phyloP scores from a whole-genome alignment of 2,329 filamentous ascomycete genomes.

The Paraconiothyrium sp. region DNA sequence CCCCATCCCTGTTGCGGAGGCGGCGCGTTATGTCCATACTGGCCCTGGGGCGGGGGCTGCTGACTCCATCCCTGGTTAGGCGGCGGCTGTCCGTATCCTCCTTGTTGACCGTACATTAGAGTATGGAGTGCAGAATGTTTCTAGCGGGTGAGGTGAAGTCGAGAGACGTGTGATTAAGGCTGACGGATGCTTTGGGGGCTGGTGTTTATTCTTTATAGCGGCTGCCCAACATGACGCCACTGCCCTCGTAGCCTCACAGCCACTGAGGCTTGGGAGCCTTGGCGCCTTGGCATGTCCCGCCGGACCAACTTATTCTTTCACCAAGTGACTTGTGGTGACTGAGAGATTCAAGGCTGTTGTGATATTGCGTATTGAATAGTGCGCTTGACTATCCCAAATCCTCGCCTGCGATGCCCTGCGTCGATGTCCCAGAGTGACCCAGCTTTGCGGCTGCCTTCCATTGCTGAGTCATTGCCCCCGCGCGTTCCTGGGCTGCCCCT shows the following conservation, averaged over 20 bases:
- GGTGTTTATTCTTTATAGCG: background rate
- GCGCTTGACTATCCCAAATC: background rate
- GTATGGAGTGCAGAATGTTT: background rate
- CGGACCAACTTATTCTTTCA: background rate
- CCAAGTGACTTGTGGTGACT: background rate
- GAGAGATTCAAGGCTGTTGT: background rate
- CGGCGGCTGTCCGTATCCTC: constrained; percentile 33
- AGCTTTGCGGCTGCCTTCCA: background rate
- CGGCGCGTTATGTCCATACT: constrained; percentile 42
- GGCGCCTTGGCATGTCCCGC: background rate
- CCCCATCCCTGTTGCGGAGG: constrained; percentile 17
- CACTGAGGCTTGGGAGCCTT: background rate
- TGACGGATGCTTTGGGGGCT: background rate
- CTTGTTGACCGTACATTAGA: constrained; percentile 27
- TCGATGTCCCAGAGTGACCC: background rate
- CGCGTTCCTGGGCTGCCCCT: background rate
- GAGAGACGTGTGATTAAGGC: background rate
- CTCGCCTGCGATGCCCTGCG: background rate
- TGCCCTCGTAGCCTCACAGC: background rate
- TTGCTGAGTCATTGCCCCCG: background rate
- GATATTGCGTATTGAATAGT: background rate
- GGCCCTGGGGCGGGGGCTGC: constrained; percentile 42
- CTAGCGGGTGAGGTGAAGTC: background rate
- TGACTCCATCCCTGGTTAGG: constrained; percentile 33
- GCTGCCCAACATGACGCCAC: background rate